Conservation (phyloP, 768 basidiomycete species). For the Serendipita vermifera region DNA sequence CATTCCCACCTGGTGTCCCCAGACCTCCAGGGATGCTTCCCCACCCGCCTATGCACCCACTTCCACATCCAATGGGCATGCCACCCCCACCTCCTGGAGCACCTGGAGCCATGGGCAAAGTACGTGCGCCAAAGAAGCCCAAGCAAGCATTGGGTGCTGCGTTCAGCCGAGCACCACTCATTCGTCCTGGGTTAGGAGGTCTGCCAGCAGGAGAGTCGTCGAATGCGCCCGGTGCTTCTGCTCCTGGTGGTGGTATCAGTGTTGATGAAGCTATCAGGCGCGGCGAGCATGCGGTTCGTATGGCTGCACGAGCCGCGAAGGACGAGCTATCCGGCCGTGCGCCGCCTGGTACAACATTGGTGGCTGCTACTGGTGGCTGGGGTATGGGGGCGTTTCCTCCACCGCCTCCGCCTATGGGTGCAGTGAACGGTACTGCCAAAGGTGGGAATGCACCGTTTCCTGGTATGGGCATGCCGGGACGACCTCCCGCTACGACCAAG, state of each 20-base stretch:
- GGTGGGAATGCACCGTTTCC: no score
- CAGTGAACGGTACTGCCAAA: not conserved
- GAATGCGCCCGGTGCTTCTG: not conserved
- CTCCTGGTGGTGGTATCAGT: not conserved
- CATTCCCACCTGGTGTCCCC: not conserved
- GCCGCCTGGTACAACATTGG: not conserved
- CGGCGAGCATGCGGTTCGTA: not conserved
- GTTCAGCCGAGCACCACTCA: not conserved
- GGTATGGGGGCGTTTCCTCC: constrained; percentile 1
- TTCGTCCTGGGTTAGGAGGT: not conserved
- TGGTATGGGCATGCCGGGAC: no score
- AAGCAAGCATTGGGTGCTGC: not conserved
- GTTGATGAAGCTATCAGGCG: not conserved
- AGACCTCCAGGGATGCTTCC: not conserved
- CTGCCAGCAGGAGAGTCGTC: no score
- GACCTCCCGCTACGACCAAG: no score
- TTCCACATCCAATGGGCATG: not conserved
- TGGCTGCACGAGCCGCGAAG: constrained; percentile 7
- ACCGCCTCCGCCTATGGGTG: not conserved
- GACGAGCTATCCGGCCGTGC: constrained; percentile 1
- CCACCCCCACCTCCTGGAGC: not conserved
- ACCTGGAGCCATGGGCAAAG: not conserved
- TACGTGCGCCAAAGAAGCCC: not conserved
- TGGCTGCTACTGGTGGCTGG: constrained; percentile 1
- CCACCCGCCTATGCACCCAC: not conserved